phyloP scores from a whole-genome alignment of 192 early-diverging fungal species.

The Rhizophlyctis rosea region DNA sequence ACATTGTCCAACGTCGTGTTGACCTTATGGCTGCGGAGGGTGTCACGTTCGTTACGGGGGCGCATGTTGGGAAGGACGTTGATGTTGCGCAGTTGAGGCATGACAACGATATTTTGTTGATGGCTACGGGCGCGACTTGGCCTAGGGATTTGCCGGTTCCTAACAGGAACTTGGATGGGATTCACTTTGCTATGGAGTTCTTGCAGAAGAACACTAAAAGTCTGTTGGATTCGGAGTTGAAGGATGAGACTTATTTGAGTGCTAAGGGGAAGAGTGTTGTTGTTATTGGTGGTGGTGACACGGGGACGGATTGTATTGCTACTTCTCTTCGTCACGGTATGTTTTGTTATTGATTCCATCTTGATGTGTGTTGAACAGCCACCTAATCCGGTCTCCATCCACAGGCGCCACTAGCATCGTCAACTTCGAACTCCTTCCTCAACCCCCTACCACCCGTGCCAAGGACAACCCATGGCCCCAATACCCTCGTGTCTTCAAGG shows the following conservation, averaged over 20 bases:
- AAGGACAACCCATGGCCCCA: constrained; percentile 97
- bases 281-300: constrained; percentile 98
- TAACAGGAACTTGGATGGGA: constrained; percentile 79
- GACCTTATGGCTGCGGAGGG: constrained; percentile 95
- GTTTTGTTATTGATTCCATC: neutral
- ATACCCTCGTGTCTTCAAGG: constrained; percentile 91
- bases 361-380: neutral
- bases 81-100: constrained; percentile 63
- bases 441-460: constrained; percentile 79
- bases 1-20: constrained; percentile 87
- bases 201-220: constrained; percentile 85
- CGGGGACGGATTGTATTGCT: constrained; percentile 94
- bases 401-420: constrained; percentile 78
- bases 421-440: constrained; percentile 97
- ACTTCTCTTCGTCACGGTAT: constrained; percentile 84
- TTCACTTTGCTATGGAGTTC: constrained; percentile 99
- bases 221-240: constrained; percentile 75
- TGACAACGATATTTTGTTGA: constrained; percentile 75
- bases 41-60: constrained; percentile 81
- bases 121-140: constrained; percentile 96
- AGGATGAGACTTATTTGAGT: constrained; percentile 70
- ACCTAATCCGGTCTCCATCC: neutral
- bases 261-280: constrained; percentile 92
- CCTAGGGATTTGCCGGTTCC: constrained; percentile 92
- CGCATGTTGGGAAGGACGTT: constrained; percentile 83